A percentile compares a stretch with the other conserved stretches of the same genome.
phyloP scores from a whole-genome alignment of 208 protist genomes.

The Wallacemonas sp. region DNA sequence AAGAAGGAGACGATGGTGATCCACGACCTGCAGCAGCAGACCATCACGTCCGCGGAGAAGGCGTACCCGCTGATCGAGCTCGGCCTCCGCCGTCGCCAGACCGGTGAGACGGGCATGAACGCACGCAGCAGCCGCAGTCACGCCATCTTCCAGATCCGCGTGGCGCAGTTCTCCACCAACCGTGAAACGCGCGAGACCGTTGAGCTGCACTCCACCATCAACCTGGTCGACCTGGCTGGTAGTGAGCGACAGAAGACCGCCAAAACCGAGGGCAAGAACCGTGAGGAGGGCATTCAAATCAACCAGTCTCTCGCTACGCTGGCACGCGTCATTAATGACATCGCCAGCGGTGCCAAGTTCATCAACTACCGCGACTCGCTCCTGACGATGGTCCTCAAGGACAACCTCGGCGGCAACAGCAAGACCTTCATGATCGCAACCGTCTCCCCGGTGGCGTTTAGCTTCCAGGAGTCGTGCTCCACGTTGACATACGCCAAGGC shows the following conservation, averaged over 20 bases:
- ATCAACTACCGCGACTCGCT: conserved; percentile 93
- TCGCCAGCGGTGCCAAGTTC: conserved; percentile 75
- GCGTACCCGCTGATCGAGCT: conserved; percentile 73
- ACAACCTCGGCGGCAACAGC: conserved; percentile 89
- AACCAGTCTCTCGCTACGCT: conserved; percentile 88
- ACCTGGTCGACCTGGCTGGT: conserved; percentile 93
- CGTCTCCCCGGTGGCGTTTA: conserved; percentile 77
- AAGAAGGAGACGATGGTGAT: conserved; percentile 71
- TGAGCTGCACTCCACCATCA: conserved; percentile 80
- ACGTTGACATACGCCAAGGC: conserved; percentile 71
- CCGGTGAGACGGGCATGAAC: conserved; percentile 94
- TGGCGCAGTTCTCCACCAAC: conserved; percentile 64
- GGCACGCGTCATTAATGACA: conserved; percentile 84
- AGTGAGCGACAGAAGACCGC: conserved; percentile 86
- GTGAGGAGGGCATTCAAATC: conserved; percentile 87
- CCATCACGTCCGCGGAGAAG: conserved; percentile 49
- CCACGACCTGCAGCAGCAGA: conserved; percentile 59
- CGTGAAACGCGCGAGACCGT: conserved; percentile 58
- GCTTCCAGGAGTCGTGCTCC: conserved; percentile 70
- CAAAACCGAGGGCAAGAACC: conserved; percentile 68
- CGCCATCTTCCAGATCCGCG: conserved; percentile 88
- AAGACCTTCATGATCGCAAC: conserved; percentile 94
- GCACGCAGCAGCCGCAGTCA: conserved; percentile 92
- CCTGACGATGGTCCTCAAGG: conserved; percentile 92
- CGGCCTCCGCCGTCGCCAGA: conserved; percentile 81